These are phyloP conservation scores for Amorphotheca resinae DNA, from an alignment of 495 filamentous ascomycete species.

Conservation along the genomic window DNA sequence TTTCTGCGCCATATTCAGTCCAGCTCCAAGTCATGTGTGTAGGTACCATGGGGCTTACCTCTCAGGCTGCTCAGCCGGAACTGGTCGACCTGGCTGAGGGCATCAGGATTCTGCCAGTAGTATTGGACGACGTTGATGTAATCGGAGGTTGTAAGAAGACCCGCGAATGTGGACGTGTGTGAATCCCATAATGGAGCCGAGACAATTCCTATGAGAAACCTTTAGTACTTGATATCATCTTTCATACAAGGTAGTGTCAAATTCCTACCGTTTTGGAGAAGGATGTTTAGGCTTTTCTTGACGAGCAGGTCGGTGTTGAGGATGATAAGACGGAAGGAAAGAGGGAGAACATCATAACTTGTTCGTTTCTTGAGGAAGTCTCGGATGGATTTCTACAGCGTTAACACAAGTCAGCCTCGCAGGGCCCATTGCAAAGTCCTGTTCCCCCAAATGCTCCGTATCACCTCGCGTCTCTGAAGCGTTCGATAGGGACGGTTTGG, in stretches of 20 bases:
- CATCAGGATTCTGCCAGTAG: constrained; percentile 95
- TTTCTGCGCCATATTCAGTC: constrained; percentile 43
- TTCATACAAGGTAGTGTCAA: neutral
- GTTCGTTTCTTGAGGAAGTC: constrained; percentile 94
- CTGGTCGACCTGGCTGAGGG: constrained; percentile 78
- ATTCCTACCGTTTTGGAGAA: constrained; percentile 83
- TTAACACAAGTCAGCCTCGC: constrained; percentile 16
- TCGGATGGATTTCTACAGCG: constrained; percentile 65
- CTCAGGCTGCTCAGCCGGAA: constrained; percentile 88
- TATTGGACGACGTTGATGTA: constrained; percentile 99
- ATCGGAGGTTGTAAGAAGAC: constrained; percentile 87
- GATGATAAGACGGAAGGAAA: constrained; percentile 91
- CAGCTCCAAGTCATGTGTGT: neutral
- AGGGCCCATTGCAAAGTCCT: neutral
- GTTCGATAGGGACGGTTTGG: neutral
- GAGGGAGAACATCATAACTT: constrained; percentile 96
- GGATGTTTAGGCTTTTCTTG: constrained; percentile 90
- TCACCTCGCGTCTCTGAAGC: no score
- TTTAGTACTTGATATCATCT: constrained; percentile 5
- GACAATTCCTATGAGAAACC: constrained; percentile 62
- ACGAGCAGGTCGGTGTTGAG: constrained; percentile 92
- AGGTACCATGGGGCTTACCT: constrained; percentile 39
- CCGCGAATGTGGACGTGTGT: constrained; percentile 83
- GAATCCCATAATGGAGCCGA: constrained; percentile 98
- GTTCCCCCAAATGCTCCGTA: no score